These are phyloP conservation scores for Neurospora crassa DNA, from an alignment of 2,329 filamentous ascomycete genomes.

Conservation along the genomic window DNA sequence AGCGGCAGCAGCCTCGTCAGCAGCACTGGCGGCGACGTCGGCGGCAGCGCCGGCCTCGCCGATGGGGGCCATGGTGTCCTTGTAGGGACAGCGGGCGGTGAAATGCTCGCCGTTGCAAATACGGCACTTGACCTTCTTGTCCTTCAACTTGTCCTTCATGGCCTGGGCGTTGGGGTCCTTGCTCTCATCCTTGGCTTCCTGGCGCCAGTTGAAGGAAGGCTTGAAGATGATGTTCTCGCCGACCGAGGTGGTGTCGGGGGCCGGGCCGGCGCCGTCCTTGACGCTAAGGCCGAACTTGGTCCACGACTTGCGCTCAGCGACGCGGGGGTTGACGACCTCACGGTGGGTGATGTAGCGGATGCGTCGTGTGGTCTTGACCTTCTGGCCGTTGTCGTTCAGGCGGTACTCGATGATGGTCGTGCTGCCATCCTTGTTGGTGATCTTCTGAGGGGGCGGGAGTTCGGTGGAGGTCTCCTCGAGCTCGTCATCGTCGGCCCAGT, in stretches of 20 bases:
- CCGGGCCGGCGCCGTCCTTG: conserved; percentile 74
- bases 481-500: conserved; percentile 96
- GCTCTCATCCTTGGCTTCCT: conserved; percentile 71
- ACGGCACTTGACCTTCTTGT: conserved; percentile 99
- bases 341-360: conserved; percentile 88
- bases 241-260: conserved; percentile 80
- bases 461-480: conserved; percentile 60
- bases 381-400: conserved; percentile 87
- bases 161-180: conserved; percentile 62
- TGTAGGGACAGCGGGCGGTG: conserved; percentile 97
- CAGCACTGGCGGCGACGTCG: conserved; percentile 47
- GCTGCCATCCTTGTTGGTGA: conserved; percentile 95
- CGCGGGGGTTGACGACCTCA: conserved; percentile 90
- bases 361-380: conserved; percentile 93
- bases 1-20: conserved; percentile 39
- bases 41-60: conserved; percentile 45
- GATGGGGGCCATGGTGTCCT: conserved; percentile 95
- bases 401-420: conserved; percentile 89
- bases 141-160: conserved; percentile 79
- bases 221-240: conserved; percentile 98
- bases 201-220: conserved; percentile 88
- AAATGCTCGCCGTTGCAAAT: conserved; percentile 99
- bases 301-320: conserved; percentile 91
- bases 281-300: conserved; percentile 85
- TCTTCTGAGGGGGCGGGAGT: conserved; percentile 79